Evolutionary conservation across 2,329 filamentous ascomycete genomes (phyloP).

Genomic region (Epichloe hybrida): DNA sequence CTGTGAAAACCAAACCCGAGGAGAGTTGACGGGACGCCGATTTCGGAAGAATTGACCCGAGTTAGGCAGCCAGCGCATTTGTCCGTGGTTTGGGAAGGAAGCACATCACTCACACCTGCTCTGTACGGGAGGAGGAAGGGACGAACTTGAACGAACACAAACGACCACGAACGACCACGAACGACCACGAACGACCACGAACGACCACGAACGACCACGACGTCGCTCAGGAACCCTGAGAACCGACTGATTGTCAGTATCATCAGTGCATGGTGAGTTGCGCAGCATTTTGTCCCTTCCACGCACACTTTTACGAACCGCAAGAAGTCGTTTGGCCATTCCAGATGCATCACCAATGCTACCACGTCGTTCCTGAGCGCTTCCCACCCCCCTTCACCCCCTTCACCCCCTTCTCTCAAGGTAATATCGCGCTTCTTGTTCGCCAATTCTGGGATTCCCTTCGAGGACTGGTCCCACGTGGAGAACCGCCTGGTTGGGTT

Average conservation of each 20-base stretch:
- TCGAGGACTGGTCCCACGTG: slow-evolving; percentile 3
- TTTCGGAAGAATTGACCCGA: no score
- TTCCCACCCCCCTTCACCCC: background rate
- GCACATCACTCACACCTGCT: no score
- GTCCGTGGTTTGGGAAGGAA: no score
- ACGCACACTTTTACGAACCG: background rate
- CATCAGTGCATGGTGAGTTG: background rate
- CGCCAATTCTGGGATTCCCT: background rate
- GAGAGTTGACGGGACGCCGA: no score
- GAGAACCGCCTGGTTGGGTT: slow-evolving; percentile 5
- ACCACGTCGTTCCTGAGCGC: background rate
- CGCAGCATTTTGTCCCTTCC: background rate
- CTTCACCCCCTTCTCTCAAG: background rate
- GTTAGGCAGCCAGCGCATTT: background rate
- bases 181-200: no score
- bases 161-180: no score
- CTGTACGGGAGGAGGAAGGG: no score
- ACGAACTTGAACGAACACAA: no score
- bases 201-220: no score
- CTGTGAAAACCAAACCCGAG: no score
- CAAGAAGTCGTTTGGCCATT: background rate
- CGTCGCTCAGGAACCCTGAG: no score
- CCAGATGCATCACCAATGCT: no score
- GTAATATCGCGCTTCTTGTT: background rate
- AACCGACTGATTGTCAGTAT: background rate